Percentiles rank a stretch among this genome's conserved stretches.
Conservation (phyloP, 768 basidiomycete species). For the Calocera cornea region DNA sequence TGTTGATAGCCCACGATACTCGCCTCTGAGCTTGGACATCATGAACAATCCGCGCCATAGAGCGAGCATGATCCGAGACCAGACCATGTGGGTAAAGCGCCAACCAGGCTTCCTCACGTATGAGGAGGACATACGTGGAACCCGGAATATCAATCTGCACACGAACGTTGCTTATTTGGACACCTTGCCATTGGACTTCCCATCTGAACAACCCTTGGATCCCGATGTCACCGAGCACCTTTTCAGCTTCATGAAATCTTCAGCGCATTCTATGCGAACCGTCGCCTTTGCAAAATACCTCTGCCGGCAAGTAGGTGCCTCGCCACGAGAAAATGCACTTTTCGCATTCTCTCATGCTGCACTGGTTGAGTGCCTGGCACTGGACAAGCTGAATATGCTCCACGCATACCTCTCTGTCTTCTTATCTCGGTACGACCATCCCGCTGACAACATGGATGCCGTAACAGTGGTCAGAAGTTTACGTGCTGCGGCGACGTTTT, state of each 20-base stretch:
- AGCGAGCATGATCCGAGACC: slow-evolving; percentile 52
- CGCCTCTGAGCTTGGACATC: slow-evolving; percentile 79
- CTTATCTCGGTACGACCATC: slow-evolving; percentile 48
- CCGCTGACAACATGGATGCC: slow-evolving; percentile 47
- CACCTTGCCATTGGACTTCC: slow-evolving; percentile 73
- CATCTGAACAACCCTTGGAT: slow-evolving; percentile 53
- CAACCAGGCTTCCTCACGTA: slow-evolving; percentile 87
- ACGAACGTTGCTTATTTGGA: slow-evolving; percentile 76
- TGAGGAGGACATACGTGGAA: slow-evolving; percentile 85
- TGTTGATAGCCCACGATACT: slow-evolving; percentile 89
- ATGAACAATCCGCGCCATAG: slow-evolving; percentile 53
- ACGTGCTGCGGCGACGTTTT: slow-evolving; percentile 62
- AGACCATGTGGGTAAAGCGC: slow-evolving; percentile 85
- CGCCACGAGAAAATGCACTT: slow-evolving; percentile 38
- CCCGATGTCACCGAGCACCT: slow-evolving; percentile 60
- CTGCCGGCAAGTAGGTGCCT: slow-evolving; percentile 40
- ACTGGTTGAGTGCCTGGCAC: slow-evolving; percentile 75
- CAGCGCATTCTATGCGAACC: slow-evolving; percentile 68
- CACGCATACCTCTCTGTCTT: slow-evolving; percentile 63
- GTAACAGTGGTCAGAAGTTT: slow-evolving; percentile 52
- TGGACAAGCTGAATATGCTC: slow-evolving; percentile 72
- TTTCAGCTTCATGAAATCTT: slow-evolving; percentile 72
- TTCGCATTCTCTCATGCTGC: slow-evolving; percentile 59
- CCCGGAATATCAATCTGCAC: slow-evolving; percentile 77
- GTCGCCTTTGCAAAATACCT: slow-evolving; percentile 71